phyloP scores from a whole-genome alignment of 1,284 basidiomycete genomes.

The Gymnopus androsaceus region DNA sequence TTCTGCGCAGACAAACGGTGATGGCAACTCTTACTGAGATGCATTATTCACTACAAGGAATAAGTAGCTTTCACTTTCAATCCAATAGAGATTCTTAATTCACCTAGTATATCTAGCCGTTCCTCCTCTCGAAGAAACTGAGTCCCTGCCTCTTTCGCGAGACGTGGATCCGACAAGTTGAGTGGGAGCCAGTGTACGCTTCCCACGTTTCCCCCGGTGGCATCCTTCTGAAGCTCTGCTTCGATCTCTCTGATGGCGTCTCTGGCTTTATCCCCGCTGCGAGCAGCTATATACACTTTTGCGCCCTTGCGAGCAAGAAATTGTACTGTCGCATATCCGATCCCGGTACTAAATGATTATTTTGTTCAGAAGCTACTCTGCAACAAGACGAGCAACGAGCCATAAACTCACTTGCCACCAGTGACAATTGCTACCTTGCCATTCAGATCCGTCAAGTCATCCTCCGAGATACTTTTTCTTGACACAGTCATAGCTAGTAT shows the following conservation, averaged over 20 bases:
- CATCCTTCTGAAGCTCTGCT: constrained; percentile 35
- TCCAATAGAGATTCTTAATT: background rate
- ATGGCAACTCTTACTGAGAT: background rate
- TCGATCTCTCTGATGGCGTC: constrained; percentile 40
- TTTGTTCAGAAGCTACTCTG: background rate
- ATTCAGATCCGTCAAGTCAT: constrained; percentile 28
- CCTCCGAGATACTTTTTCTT: background rate
- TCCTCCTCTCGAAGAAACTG: constrained; percentile 32
- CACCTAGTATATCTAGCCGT: constrained; percentile 34
- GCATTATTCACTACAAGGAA: constrained; percentile 6
- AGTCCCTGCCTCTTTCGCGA: constrained; percentile 42
- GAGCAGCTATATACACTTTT: constrained; percentile 48
- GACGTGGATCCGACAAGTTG: constrained; percentile 44
- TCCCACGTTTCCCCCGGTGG: constrained; percentile 20
- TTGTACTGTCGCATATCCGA: constrained; percentile 46
- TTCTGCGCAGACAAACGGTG: no score
- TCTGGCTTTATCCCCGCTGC: constrained; percentile 37
- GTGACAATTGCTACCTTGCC: constrained; percentile 45
- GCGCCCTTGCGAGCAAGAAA: constrained; percentile 44
- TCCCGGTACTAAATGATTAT: constrained; percentile 27
- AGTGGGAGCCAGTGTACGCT: constrained; percentile 46
- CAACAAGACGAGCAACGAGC: constrained; percentile 12
- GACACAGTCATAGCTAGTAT: no score
- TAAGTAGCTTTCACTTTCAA: background rate
- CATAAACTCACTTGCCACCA: constrained; percentile 37